Percentiles rank a stretch among this genome's conserved stretches.
phyloP scores from a whole-genome alignment of 2,329 filamentous ascomycete genomes.

The Erysiphe pulchra region DNA sequence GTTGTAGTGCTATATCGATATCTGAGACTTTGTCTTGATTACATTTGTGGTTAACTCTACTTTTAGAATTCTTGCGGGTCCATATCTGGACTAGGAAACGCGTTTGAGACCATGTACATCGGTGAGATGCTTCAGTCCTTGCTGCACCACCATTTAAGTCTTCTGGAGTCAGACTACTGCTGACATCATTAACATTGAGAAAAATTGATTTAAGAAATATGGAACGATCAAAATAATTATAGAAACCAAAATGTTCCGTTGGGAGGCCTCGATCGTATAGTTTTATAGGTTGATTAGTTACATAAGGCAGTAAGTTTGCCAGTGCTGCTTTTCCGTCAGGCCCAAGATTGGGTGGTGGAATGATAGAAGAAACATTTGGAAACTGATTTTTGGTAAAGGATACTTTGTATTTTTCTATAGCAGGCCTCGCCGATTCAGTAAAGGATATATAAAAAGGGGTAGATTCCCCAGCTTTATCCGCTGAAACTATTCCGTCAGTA shows the following conservation, averaged over 20 bases:
- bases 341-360: conserved; percentile 37
- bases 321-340: conserved; percentile 46
- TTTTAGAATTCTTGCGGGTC: conserved; percentile 24
- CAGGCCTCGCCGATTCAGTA: conserved; percentile 21
- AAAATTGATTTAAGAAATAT: conserved; percentile 48
- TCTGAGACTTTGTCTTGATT: conserved; percentile 2
- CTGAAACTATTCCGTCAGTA: conserved; percentile 43
- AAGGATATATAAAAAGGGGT: conserved; percentile 77
- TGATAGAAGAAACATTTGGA: conserved; percentile 22
- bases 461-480: conserved; percentile 54
- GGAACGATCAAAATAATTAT: conserved; percentile 69
- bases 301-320: conserved; percentile 44
- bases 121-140: conserved; percentile 24
- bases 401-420: conserved; percentile 5
- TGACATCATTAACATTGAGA: conserved; percentile 19
- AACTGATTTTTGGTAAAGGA: conserved; percentile 4
- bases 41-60: conserved; percentile 16
- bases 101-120: conserved; percentile 33
- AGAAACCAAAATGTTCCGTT: conserved; percentile 83
- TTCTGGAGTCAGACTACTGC: conserved; percentile 17
- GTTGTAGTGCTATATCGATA: conserved; percentile 10
- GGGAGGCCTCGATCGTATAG: conserved; percentile 60
- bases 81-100: conserved; percentile 39
- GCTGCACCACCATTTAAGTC: conserved; percentile 29
- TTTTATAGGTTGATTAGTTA: conserved; percentile 51